These are phyloP conservation scores for Ophiobolus disseminans DNA, from an alignment of 2,329 filamentous ascomycete genomes.

Conservation along the genomic window DNA sequence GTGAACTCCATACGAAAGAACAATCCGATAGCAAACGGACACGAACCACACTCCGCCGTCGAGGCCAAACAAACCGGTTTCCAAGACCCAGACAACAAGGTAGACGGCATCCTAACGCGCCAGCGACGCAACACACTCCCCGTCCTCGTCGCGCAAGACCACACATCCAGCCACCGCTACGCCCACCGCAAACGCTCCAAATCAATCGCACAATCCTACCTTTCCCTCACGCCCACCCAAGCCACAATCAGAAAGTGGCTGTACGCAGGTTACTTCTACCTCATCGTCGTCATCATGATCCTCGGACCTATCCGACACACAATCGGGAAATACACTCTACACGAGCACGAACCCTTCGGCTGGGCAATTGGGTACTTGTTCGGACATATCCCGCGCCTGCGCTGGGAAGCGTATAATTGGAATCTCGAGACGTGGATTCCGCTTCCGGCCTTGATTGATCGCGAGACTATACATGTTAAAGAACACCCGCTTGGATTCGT, in stretches of 20 bases:
- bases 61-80: slow-evolving; percentile 33
- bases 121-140: slow-evolving; percentile 47
- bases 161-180: slow-evolving; percentile 27
- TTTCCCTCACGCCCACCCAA: slow-evolving; percentile 80
- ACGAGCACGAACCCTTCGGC: slow-evolving; percentile 80
- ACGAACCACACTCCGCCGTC: slow-evolving; percentile 39
- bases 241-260: slow-evolving; percentile 79
- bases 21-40: slow-evolving; percentile 14
- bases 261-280: slow-evolving; percentile 82
- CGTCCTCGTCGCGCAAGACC: slow-evolving; percentile 29
- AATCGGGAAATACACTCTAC: slow-evolving; percentile 71
- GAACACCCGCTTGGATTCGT: slow-evolving; percentile 49
- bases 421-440: slow-evolving; percentile 78
- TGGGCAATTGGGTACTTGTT: slow-evolving; percentile 93
- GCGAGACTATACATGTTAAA: slow-evolving; percentile 16
- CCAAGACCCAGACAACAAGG: slow-evolving; percentile 9
- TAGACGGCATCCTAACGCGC: slow-evolving; percentile 13
- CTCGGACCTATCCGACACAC: slow-evolving; percentile 75
- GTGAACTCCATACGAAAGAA: slow-evolving; percentile 26
- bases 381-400: slow-evolving; percentile 75
- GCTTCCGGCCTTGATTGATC: slow-evolving; percentile 62
- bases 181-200: slow-evolving; percentile 38
- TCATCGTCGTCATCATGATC: slow-evolving; percentile 69
- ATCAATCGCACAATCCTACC: slow-evolving; percentile 66
- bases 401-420: slow-evolving; percentile 72